phyloP scores from a whole-genome alignment of 306 rosid genomes.

The Vigna reflexopilosa region DNA sequence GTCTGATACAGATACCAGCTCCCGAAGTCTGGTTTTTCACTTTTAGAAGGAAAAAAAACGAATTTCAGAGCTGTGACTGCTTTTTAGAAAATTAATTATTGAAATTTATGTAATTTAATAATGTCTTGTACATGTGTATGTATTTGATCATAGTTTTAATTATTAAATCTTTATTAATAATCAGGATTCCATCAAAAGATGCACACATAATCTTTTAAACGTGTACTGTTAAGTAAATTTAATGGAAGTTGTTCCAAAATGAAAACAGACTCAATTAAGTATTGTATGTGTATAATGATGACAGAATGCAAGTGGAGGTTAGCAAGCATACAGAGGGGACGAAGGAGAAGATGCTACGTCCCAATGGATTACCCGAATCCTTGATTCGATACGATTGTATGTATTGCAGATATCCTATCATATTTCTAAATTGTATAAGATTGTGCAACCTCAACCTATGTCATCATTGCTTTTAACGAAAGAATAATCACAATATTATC shows the following conservation, averaged over 20 bases:
- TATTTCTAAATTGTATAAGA: too few species aligned
- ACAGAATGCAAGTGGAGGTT: conserved; percentile 98
- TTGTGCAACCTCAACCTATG: not conserved
- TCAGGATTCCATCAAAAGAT: too few species aligned
- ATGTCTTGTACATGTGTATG: not conserved
- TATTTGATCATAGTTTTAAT: not conserved
- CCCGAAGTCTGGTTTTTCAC: not conserved
- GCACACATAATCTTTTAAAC: too few species aligned
- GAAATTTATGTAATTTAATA: not conserved
- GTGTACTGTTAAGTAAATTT: too few species aligned
- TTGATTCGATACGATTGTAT: conserved; percentile 94
- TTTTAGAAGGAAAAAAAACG: not conserved
- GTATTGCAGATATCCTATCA: not conserved
- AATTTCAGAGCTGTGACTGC: not conserved
- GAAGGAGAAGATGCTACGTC: conserved; percentile 90
- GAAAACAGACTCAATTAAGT: not conserved
- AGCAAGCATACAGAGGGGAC: conserved; percentile 96
- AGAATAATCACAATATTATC: not conserved
- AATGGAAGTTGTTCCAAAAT: not conserved
- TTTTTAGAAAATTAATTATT: not conserved
- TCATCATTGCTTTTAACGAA: not conserved
- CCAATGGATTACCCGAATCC: conserved; percentile 95
- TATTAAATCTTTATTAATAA: not conserved
- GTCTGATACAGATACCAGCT: not conserved
- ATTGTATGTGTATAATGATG: conserved; percentile 20